A percentile compares a stretch with the other conserved stretches of the same genome.
phyloP scores from a whole-genome alignment of 352 stramenopile species.

The Pythium dissotocum region DNA sequence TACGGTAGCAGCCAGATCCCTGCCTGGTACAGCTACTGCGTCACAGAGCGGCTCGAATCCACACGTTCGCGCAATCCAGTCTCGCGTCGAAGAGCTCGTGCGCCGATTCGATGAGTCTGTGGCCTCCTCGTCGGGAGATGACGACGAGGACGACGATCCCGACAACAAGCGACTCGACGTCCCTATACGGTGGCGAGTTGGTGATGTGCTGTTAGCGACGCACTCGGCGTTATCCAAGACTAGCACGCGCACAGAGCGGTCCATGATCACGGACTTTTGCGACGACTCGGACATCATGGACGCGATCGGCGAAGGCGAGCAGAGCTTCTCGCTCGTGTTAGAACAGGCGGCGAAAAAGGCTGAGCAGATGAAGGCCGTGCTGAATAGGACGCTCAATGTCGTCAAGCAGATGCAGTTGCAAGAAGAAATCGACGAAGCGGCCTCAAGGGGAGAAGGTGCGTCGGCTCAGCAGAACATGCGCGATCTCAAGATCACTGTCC shows the following conservation, averaged over 20 bases:
- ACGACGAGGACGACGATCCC: slow-evolving; percentile 28
- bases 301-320: slow-evolving; percentile 41
- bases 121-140: slow-evolving; percentile 18
- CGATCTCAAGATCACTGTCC: slow-evolving; percentile 52
- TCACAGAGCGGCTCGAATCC: slow-evolving; percentile 31
- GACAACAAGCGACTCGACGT: slow-evolving; percentile 22
- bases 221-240: slow-evolving; percentile 61
- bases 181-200: slow-evolving; percentile 53
- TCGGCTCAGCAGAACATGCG: slow-evolving; percentile 32
- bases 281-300: slow-evolving; percentile 48
- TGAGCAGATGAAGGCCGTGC: slow-evolving; percentile 38
- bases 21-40: not conserved
- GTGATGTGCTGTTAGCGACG: slow-evolving; percentile 64
- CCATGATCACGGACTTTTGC: slow-evolving; percentile 55
- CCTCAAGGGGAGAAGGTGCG: slow-evolving; percentile 3
- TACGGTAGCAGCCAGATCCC: not conserved
- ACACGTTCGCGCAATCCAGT: slow-evolving; percentile 68
- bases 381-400: slow-evolving; percentile 38
- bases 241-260: slow-evolving; percentile 48
- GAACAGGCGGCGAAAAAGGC: slow-evolving; percentile 36
- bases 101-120: slow-evolving; percentile 58
- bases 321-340: slow-evolving; percentile 38
- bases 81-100: slow-evolving; percentile 65
- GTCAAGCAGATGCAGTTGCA: slow-evolving; percentile 52
- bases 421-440: slow-evolving; percentile 28